These are phyloP conservation scores for Coelastrella sp. DNA, from an alignment of 139 green algal genomes.

Conservation along the genomic window DNA sequence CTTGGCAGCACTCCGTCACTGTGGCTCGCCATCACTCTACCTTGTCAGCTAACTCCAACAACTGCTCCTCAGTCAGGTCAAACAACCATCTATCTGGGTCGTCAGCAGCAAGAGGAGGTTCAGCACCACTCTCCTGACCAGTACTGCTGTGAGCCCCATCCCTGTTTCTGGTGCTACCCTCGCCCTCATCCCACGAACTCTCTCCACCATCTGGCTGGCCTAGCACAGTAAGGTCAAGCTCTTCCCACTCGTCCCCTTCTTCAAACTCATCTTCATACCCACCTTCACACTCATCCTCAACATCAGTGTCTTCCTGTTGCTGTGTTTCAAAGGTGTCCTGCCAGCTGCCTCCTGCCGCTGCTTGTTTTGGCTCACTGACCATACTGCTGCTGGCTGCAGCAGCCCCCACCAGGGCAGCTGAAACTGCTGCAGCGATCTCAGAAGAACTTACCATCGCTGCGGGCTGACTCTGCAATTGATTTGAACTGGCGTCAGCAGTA, in stretches of 20 bases:
- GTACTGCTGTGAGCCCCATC: background rate
- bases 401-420: background rate
- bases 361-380: background rate
- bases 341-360: background rate
- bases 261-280: slow-evolving; percentile 26
- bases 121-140: slow-evolving; percentile 27
- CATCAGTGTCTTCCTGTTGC: background rate
- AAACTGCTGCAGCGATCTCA: slow-evolving; percentile 1
- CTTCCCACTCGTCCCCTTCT: slow-evolving; percentile 28
- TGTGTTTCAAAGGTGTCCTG: background rate
- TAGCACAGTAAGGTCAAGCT: background rate
- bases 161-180: background rate
- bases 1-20: no score
- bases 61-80: slow-evolving; percentile 52
- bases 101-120: slow-evolving; percentile 12
- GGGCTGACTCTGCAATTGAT: background rate
- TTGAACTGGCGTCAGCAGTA: background rate
- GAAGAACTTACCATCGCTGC: background rate
- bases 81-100: slow-evolving; percentile 55
- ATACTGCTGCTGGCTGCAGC: slow-evolving; percentile 5
- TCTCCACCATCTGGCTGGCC: background rate
- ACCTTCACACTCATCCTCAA: slow-evolving; percentile 13
- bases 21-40: background rate
- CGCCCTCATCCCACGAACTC: background rate
- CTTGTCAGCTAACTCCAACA: slow-evolving; percentile 50